phyloP scores from a whole-genome alignment of 2,329 filamentous ascomycete genomes.

The Aspergillus texensis region DNA sequence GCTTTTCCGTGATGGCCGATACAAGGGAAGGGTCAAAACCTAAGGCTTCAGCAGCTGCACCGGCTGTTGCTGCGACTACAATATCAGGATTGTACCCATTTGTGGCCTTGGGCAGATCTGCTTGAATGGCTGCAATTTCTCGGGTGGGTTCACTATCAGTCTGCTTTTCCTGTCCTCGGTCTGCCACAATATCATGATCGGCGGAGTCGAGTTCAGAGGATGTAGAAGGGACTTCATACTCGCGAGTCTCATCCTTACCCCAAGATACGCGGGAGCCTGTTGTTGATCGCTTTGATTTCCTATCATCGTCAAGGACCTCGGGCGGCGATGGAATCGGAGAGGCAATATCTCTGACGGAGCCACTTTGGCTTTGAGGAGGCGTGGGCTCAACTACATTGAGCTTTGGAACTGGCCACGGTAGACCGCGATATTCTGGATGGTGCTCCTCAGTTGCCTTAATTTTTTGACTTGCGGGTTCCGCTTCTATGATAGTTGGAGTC shows the following conservation, averaged over 20 bases:
- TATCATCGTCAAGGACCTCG: constrained; percentile 47
- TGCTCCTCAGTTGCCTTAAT: constrained; percentile 22
- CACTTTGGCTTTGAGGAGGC: constrained; percentile 53
- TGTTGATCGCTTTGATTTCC: constrained; percentile 48
- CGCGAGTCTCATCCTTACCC: constrained; percentile 67
- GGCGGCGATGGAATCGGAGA: constrained; percentile 37
- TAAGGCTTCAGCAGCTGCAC: constrained; percentile 68
- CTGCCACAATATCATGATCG: constrained; percentile 24
- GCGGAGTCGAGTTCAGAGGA: constrained; percentile 41
- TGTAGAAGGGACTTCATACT: constrained; percentile 64
- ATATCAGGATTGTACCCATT: constrained; percentile 58
- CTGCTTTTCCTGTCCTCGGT: background rate
- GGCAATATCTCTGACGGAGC: constrained; percentile 36
- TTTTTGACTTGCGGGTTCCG: constrained; percentile 32
- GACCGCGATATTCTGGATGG: constrained; percentile 20
- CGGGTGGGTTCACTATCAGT: background rate
- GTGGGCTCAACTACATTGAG: constrained; percentile 62
- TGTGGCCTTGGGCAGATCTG: constrained; percentile 13
- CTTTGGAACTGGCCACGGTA: constrained; percentile 53
- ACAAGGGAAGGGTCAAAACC: constrained; percentile 73
- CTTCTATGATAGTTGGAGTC: constrained; percentile 35
- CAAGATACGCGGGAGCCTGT: constrained; percentile 62
- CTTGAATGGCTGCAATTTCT: constrained; percentile 9
- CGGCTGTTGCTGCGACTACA: constrained; percentile 69
- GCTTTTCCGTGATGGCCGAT: constrained; percentile 61